Percentiles rank a stretch among this genome's conserved stretches.
phyloP scores from a whole-genome alignment of 306 rosid genomes.

The Macrotyloma uniflorum region DNA sequence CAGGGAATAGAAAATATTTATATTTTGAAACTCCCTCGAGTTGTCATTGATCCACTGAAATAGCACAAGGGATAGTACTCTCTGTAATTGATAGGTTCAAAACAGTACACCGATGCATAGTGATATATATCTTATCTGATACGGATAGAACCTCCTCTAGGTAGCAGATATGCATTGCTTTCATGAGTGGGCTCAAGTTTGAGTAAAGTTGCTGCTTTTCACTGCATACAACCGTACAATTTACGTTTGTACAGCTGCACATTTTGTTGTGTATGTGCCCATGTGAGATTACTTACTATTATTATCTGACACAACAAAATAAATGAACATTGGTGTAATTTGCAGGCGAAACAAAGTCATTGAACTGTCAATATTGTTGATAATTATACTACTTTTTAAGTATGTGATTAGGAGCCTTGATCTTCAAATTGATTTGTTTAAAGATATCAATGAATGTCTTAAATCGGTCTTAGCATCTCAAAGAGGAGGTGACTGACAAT shows the following conservation, averaged over 20 bases:
- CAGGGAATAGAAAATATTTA: constrained; percentile 16
- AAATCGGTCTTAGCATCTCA: too few relatives aligned
- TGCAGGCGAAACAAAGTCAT: background rate
- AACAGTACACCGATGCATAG: constrained; percentile 27
- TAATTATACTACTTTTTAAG: background rate
- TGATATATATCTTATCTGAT: constrained; percentile 26
- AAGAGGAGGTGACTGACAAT: background rate
- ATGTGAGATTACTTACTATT: background rate
- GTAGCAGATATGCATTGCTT: background rate
- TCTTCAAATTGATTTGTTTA: background rate
- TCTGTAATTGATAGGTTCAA: constrained; percentile 22
- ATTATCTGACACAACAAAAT: background rate
- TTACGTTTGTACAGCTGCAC: background rate
- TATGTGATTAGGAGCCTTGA: background rate
- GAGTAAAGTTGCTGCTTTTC: constrained; percentile 18
- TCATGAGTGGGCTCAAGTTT: constrained; percentile 5
- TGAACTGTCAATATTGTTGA: background rate
- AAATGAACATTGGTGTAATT: background rate
- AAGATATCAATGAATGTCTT: too few relatives aligned
- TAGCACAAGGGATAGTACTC: background rate
- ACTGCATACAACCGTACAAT: constrained; percentile 2
- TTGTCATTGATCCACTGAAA: constrained; percentile 24
- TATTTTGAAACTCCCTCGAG: background rate
- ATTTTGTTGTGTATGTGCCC: background rate
- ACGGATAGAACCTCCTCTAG: constrained; percentile 1